These are phyloP conservation scores for Trichomonas gallinae DNA, from an alignment of 208 protist genomes.

Conservation along the genomic window DNA sequence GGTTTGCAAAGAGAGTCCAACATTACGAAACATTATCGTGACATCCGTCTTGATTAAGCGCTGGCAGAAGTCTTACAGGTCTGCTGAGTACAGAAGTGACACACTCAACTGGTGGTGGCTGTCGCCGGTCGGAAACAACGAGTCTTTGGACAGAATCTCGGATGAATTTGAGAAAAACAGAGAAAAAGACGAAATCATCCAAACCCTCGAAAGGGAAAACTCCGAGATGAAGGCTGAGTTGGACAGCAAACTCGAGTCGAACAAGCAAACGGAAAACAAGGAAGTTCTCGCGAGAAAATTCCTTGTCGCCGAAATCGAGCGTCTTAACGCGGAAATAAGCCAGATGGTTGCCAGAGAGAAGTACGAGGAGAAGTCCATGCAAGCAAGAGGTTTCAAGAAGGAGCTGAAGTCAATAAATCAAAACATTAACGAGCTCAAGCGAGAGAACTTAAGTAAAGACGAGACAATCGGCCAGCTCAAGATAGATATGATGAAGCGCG, in stretches of 20 bases:
- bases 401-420: background rate
- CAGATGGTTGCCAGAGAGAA: background rate
- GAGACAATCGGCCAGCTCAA: background rate
- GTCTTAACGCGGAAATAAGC: background rate
- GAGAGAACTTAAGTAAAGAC: background rate
- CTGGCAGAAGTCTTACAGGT: background rate
- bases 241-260: too few species aligned
- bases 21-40: background rate
- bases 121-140: background rate
- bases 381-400: background rate
- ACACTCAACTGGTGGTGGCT: background rate
- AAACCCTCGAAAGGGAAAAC: background rate
- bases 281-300: background rate
- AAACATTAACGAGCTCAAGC: background rate
- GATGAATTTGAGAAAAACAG: background rate
- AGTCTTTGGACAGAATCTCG: background rate
- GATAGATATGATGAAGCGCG: background rate
- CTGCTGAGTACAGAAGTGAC: background rate
- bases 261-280: background rate
- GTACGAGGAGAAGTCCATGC: background rate
- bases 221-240: too few species aligned
- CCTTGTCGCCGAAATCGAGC: background rate
- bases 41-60: background rate
- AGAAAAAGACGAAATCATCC: background rate
- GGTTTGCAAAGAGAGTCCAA: background rate